Percentiles rank a stretch among this genome's conserved stretches.
Evolutionary conservation across 345 rosid species (phyloP).

Genomic region (Citrus unshiu): DNA sequence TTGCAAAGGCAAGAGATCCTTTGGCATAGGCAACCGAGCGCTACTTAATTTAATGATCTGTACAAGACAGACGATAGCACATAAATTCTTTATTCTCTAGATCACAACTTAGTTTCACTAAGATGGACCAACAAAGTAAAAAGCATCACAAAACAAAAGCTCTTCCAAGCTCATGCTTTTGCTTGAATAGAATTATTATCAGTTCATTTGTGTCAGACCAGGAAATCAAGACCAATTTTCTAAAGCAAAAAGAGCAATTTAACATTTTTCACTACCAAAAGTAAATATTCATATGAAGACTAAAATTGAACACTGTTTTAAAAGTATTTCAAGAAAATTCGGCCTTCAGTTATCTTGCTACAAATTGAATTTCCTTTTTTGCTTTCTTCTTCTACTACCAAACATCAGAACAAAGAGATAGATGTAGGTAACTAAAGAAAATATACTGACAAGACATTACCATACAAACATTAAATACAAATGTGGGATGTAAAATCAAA

Average conservation of each 20-base stretch:
- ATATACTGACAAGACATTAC: background rate
- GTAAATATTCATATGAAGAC: background rate
- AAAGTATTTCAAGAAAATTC: background rate
- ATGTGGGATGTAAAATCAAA: background rate
- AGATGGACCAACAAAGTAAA: background rate
- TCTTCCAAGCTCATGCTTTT: background rate
- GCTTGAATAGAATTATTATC: background rate
- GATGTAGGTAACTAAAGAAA: background rate
- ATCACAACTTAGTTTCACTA: background rate
- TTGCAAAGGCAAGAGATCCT: conserved; percentile 80
- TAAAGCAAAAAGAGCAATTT: background rate
- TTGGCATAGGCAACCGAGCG: conserved; percentile 67
- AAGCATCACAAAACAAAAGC: background rate
- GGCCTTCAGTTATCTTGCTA: background rate
- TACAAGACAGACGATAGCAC: conserved; percentile 20
- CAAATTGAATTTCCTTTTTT: background rate
- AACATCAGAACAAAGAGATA: background rate
- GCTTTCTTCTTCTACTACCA: background rate
- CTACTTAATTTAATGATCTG: conserved; percentile 80
- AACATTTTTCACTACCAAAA: background rate
- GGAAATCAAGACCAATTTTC: background rate
- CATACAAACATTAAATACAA: background rate
- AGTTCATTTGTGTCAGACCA: background rate
- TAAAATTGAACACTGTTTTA: background rate
- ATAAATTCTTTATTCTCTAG: conserved; percentile 12